phyloP scores from a whole-genome alignment of 2,329 filamentous ascomycete species.

The Cryphonectria radicalis region DNA sequence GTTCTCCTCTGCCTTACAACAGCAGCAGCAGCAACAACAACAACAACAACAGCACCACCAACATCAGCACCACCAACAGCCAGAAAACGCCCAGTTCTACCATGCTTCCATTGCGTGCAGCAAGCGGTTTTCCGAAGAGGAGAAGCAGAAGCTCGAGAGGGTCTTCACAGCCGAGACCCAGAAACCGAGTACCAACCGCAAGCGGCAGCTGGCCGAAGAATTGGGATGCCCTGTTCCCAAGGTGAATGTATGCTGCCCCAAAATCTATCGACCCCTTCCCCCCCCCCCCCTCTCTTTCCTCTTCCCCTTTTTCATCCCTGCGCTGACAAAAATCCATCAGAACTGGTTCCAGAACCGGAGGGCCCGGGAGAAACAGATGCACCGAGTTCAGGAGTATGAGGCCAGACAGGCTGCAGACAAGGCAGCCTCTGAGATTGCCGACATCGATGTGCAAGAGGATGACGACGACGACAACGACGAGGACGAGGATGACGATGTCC shows the following conservation, averaged over 20 bases:
- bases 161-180: slow-evolving; percentile 30
- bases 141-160: slow-evolving; percentile 29
- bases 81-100: slow-evolving; percentile 25
- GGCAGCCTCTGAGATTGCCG: slow-evolving; percentile 40
- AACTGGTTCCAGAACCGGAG: slow-evolving; percentile 73
- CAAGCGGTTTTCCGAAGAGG: slow-evolving; percentile 30
- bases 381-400: slow-evolving; percentile 57
- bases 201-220: slow-evolving; percentile 29
- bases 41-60: neutral
- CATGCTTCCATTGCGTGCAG: slow-evolving; percentile 28
- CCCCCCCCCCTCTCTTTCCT: neutral
- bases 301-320: neutral
- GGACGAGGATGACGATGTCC: slow-evolving; percentile 36
- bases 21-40: neutral
- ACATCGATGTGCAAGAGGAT: slow-evolving; percentile 34
- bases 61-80: slow-evolving; percentile 16
- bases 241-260: slow-evolving; percentile 23
- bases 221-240: slow-evolving; percentile 28
- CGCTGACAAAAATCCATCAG: slow-evolving; percentile 46
- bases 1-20: slow-evolving; percentile 25
- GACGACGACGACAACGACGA: slow-evolving; percentile 35
- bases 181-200: slow-evolving; percentile 29
- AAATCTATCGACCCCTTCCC: too few relatives aligned
- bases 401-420: slow-evolving; percentile 47
- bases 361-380: slow-evolving; percentile 68